These are phyloP conservation scores for Inga leiocalycina DNA, from an alignment of 306 rosid genomes.

Conservation along the genomic window DNA sequence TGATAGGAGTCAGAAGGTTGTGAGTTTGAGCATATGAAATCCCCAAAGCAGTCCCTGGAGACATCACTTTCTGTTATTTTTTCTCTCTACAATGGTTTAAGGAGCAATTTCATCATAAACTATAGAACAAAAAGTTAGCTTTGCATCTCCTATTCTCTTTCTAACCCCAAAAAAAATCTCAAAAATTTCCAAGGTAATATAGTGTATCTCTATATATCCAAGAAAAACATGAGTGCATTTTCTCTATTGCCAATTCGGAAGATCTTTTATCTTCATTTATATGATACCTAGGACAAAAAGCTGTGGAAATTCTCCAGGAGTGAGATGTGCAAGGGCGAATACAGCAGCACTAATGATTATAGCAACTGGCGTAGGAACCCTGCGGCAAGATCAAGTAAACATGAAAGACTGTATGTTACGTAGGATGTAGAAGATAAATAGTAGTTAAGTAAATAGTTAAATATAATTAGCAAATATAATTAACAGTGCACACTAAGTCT, in stretches of 20 bases:
- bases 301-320: constrained; percentile 98
- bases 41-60: constrained; percentile 82
- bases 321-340: constrained; percentile 95
- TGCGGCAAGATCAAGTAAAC: constrained; percentile 36
- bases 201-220: constrained; percentile 1
- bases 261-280: constrained; percentile 19
- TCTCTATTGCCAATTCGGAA: constrained; percentile 5
- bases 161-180: not conserved
- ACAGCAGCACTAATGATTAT: constrained; percentile 75
- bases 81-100: not conserved
- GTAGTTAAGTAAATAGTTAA: too few species aligned
- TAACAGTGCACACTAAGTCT: too few species aligned
- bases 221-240: constrained; percentile 8
- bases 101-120: constrained; percentile 14
- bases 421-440: too few species aligned
- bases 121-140: not conserved
- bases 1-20: constrained; percentile 94
- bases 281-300: constrained; percentile 84
- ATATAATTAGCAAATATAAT: too few species aligned
- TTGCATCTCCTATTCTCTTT: not conserved
- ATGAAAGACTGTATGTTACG: not conserved
- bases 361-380: constrained; percentile 96
- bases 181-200: not conserved
- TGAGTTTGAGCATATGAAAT: constrained; percentile 95
- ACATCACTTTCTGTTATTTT: constrained; percentile 29